Evolutionary conservation across 352 stramenopile genomes (phyloP), one percentile per base, ranked within the genome.

Genomic region (Globisporangium emineosum): DNA sequence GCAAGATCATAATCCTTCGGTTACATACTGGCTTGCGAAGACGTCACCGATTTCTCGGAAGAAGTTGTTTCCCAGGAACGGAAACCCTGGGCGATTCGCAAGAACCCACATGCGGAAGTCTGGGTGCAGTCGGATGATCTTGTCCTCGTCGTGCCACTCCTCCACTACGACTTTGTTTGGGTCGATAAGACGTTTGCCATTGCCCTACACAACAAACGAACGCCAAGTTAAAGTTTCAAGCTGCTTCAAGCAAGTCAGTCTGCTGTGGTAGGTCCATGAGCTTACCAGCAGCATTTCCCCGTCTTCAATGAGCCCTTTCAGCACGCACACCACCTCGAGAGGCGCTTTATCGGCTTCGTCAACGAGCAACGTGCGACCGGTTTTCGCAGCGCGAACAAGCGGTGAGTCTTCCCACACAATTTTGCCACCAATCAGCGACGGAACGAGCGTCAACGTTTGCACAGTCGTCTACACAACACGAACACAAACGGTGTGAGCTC

Each of bases 51-150:
- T 97, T 69, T 97, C 89, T 6, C 83, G 71, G 70, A 97, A 97
- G 33, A 99, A 96, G 63, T 98, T 96, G 81, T 99, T 99, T n/a
- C 97, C 97, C 35, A 98, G 78, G 72, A 99, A 99, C 13, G 97
- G 97, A 66, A 91, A 98, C 0, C 94, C 94, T n/a, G 96, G 90
- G 29, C 91, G 88, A 69, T 99, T 99, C n/a, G 94, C 94, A 2
- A 99, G 70, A 15, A 97, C 91, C 83, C 93, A 97, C 67, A 99
- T 87, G 23, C 78, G 77, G 66, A 99, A 99, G 53, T 98, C 82
- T 0, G 88, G 83, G 72, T 98, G 94, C 5, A 98, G 85, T 15
- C 72, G 64, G 53, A 98, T 98, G 57, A 96, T 84, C 55, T 96
- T 72, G n/a, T 84, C 67, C 43, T 89, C 75, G 19, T 89, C 68